phyloP scores from a whole-genome alignment of 352 stramenopile species.

The Blastocystis sp. region DNA sequence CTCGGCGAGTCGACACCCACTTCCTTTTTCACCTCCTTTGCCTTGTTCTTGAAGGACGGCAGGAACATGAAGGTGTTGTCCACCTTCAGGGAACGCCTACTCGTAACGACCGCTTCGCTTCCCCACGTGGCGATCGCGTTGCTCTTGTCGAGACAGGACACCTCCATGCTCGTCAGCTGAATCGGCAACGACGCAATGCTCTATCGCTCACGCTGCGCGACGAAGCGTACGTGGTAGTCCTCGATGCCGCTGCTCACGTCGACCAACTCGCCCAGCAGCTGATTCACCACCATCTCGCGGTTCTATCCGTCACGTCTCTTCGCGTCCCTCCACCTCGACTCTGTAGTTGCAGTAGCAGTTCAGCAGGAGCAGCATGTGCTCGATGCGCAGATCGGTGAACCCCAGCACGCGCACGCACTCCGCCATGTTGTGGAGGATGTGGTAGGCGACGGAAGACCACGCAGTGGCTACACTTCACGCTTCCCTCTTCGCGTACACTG shows the following conservation, averaged over 20 bases:
- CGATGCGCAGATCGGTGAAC: conserved; percentile 38
- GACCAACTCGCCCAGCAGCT: conserved; percentile 9
- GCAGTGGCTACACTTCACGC: neutral
- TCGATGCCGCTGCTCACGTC: conserved; percentile 35
- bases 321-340: neutral
- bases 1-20: neutral
- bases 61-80: conserved; percentile 56
- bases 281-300: neutral
- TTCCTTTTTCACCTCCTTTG: neutral
- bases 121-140: neutral
- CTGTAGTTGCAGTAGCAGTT: conserved; percentile 4
- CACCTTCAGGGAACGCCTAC: neutral
- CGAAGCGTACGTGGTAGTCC: conserved; percentile 13
- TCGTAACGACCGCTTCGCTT: neutral
- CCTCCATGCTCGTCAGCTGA: neutral
- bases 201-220: neutral
- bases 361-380: conserved; percentile 42
- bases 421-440: conserved; percentile 45
- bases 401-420: conserved; percentile 57
- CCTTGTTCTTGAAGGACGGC: conserved; percentile 6
- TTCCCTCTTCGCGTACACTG: too few relatives aligned
- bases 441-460: conserved; percentile 29
- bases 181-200: conserved; percentile 13
- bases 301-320: neutral
- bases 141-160: neutral